Evolutionary conservation across 768 basidiomycete species (phyloP).

Genomic region (Lactarius deliciosus): DNA sequence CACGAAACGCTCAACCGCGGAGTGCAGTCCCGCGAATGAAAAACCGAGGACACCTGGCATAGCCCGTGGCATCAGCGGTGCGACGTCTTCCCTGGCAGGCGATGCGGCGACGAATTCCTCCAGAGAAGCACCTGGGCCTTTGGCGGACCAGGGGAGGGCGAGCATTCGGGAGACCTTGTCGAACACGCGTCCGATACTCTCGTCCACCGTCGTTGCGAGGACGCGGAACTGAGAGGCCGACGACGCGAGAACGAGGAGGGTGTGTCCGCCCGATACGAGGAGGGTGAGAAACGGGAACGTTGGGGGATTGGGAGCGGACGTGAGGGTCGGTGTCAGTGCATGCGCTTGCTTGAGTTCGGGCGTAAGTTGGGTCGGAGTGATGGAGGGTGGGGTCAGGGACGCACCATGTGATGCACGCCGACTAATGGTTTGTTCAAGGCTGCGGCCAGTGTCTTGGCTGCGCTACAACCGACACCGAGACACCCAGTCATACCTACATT

Average conservation of each 20-base stretch:
- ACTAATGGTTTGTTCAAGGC: conserved; percentile 75
- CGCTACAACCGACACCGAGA: conserved; percentile 73
- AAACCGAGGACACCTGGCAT: conserved; percentile 60
- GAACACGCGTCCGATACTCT: conserved; percentile 74
- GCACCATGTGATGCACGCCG: conserved; percentile 95
- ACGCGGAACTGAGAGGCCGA: conserved; percentile 60
- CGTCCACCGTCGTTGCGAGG: conserved; percentile 72
- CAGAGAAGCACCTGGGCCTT: conserved; percentile 78
- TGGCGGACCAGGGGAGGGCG: conserved; percentile 56
- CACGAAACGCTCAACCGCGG: conserved; percentile 62
- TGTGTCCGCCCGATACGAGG: conserved; percentile 93
- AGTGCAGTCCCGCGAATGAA: conserved; percentile 79
- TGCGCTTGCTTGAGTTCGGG: conserved; percentile 75
- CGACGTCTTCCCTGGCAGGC: conserved; percentile 30
- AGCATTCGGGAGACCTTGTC: conserved; percentile 82
- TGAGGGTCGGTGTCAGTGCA: conserved; percentile 41
- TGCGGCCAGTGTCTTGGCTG: conserved; percentile 84
- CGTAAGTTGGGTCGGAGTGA: conserved; percentile 14
- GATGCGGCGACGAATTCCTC: conserved; percentile 60
- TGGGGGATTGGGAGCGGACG: conserved; percentile 41
- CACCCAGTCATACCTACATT: conserved; percentile 74
- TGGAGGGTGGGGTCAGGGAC: conserved; percentile 21
- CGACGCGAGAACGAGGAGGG: conserved; percentile 74
- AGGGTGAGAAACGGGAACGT: conserved; percentile 85
- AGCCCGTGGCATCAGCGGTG: conserved; percentile 43